Evolutionary conservation across 2,329 filamentous ascomycete species (phyloP), one percentile per base, ranked within the genome.

Genomic region (Lecanosticta acicola): DNA sequence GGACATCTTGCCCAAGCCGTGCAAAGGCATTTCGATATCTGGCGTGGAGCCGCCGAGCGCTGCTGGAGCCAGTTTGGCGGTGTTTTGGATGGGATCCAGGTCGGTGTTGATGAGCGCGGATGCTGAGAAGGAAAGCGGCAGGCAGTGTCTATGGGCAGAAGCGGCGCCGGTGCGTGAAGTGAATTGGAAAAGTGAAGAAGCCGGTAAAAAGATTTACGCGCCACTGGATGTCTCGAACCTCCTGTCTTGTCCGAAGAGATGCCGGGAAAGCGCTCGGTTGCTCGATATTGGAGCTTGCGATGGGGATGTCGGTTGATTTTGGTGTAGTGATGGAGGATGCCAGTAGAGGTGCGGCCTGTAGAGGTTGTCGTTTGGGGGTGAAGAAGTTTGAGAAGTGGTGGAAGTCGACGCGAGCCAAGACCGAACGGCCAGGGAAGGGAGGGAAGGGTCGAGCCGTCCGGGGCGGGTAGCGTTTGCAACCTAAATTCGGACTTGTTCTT

Each of bases 11-110:
- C 24, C 24, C 24, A 29, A n/a, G n/a, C n/a, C n/a, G n/a, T n/a
- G 24, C 39, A 21, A 39, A 19, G 43, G 47, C 20, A 41, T 38
- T 14, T 50, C 47, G 39, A 53, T 47, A 40, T 48, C 53, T 32
- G 49, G 51, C 32, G 35, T 18, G 11, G 54, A 51, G 10, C 49
- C 43, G 11, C 43, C 53, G 10, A 53, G 37, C 5, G 43, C 45
- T 26, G 42, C 20, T 4, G 32, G 39, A 20, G 39, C 39, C 39
- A 41, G 26, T 41, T 32, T 8, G 39, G 14, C n/a, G 39, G 13
- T 26, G 36, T 44, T 19, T 10, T 33, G 13, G 32, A n/a, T 37
- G 32, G 16, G 5, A 19, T 16, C 16, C 11, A 5, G 24, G 24
- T 11, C 5, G 40, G 32, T 21, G 1, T 8, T 3, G 40, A 32